A percentile compares a stretch with the other conserved stretches of the same genome.
phyloP scores from a whole-genome alignment of 345 rosid genomes.

The Boechera stricta region DNA sequence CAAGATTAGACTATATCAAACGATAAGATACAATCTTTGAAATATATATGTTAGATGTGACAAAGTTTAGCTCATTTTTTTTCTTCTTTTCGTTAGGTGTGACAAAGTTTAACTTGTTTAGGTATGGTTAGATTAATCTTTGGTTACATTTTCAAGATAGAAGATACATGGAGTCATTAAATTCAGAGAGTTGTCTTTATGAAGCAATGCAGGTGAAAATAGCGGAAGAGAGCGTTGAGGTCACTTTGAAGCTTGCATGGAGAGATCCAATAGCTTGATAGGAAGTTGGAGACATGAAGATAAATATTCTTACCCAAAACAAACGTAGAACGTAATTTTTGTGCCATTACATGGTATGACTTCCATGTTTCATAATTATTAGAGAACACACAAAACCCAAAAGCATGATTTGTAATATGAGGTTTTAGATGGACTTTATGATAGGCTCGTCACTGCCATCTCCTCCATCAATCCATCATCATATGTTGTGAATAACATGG shows the following conservation, averaged over 20 bases:
- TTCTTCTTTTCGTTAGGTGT: background rate
- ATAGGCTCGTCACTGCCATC: slow-evolving; percentile 14
- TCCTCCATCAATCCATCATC: background rate
- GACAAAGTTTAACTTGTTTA: background rate
- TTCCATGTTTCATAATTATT: slow-evolving; percentile 1
- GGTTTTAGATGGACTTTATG: slow-evolving; percentile 20
- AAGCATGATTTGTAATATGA: slow-evolving; percentile 27
- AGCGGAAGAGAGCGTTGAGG: slow-evolving; percentile 45
- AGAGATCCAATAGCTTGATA: slow-evolving; percentile 29
- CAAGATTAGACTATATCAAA: background rate
- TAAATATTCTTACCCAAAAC: slow-evolving; percentile 3
- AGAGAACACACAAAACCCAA: slow-evolving; percentile 15
- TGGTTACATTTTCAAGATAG: slow-evolving; percentile 9
- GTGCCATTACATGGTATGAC: slow-evolving; percentile 11
- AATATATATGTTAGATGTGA: slow-evolving; percentile 8
- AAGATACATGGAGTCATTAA: slow-evolving; percentile 5
- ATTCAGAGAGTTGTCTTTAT: slow-evolving; percentile 22
- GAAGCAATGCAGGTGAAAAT: slow-evolving; percentile 47
- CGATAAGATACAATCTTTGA: background rate
- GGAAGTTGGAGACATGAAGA: slow-evolving; percentile 22
- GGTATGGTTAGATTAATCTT: slow-evolving; percentile 5
- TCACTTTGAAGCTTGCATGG: slow-evolving; percentile 23
- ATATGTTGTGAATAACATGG: slow-evolving; percentile 22
- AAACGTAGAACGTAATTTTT: slow-evolving; percentile 17
- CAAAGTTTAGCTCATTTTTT: background rate